These are phyloP conservation scores for Canna indica DNA, from an alignment of 176 grass and related monocot species.

Conservation along the genomic window DNA sequence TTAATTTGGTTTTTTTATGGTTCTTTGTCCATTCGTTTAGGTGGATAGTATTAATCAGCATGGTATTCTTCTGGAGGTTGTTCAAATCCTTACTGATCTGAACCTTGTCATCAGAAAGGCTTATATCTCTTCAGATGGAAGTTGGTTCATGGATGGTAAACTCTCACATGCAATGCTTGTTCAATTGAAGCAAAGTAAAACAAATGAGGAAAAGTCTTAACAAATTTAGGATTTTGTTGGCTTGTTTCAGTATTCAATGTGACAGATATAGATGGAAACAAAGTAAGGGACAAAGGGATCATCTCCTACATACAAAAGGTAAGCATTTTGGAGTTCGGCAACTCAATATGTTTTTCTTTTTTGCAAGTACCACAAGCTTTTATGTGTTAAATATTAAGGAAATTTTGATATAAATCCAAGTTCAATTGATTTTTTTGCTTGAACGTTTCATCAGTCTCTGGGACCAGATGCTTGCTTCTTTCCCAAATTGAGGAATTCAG, in stretches of 20 bases:
- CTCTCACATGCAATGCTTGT: background rate
- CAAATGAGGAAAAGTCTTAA: too few relatives aligned
- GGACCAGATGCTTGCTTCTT: constrained; percentile 62
- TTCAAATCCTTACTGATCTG: constrained; percentile 86
- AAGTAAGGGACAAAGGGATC: constrained; percentile 46
- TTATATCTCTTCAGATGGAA: constrained; percentile 80
- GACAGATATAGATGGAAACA: constrained; percentile 54
- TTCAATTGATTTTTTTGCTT: background rate
- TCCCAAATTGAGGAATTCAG: constrained; percentile 40
- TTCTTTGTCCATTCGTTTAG: background rate
- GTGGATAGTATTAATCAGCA: constrained; percentile 79
- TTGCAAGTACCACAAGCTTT: too few relatives aligned
- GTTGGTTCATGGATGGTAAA: constrained; percentile 93
- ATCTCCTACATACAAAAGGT: constrained; percentile 70
- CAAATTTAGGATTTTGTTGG: background rate
- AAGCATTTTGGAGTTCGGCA: constrained; percentile 15
- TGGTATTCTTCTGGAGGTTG: constrained; percentile 65
- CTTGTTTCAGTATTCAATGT: constrained; percentile 65
- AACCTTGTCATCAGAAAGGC: constrained; percentile 75
- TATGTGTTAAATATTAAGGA: too few relatives aligned
- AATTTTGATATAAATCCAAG: background rate
- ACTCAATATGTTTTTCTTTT: background rate
- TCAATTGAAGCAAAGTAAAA: background rate
- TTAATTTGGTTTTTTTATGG: background rate
- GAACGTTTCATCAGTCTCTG: constrained; percentile 33